A percentile compares a stretch with the other conserved stretches of the same genome.
Evolutionary conservation across 768 basidiomycete species (phyloP).

Genomic region (Suillus subalutaceus): DNA sequence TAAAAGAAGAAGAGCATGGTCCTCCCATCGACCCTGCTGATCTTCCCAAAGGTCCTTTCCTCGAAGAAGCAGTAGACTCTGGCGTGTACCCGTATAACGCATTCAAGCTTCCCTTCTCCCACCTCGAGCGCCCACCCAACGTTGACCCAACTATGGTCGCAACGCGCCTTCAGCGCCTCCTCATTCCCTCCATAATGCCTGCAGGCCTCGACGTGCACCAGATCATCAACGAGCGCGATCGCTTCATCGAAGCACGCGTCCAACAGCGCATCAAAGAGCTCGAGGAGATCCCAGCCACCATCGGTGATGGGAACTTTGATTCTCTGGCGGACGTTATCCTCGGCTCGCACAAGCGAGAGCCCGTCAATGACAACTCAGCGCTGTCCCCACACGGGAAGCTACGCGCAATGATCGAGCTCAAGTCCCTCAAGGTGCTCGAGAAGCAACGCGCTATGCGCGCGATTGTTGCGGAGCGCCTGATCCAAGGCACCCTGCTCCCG

Average conservation of each 20-base stretch:
- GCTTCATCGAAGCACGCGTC: conserved; percentile 87
- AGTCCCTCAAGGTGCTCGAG: conserved; percentile 83
- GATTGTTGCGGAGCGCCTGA: conserved; percentile 82
- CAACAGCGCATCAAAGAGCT: conserved; percentile 89
- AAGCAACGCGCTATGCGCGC: conserved; percentile 90
- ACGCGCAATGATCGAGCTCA: conserved; percentile 91
- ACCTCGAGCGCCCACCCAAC: conserved; percentile 68
- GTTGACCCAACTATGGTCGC: conserved; percentile 64
- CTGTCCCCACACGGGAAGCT: conserved; percentile 76
- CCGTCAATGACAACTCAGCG: conserved; percentile 26
- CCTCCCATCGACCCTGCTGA: conserved; percentile 54
- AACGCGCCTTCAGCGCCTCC: conserved; percentile 74
- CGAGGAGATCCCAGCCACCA: conserved; percentile 74
- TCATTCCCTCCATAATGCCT: conserved; percentile 91
- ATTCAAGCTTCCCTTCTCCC: conserved; percentile 80
- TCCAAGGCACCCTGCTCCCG: conserved; percentile 86
- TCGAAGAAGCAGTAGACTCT: conserved; percentile 80
- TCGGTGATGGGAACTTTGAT: conserved; percentile 76
- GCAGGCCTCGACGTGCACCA: conserved; percentile 90
- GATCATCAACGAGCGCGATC: conserved; percentile 88
- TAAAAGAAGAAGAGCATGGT: conserved; percentile 61
- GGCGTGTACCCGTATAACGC: conserved; percentile 93
- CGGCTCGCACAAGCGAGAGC: conserved; percentile 9
- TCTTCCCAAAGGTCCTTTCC: conserved; percentile 70
- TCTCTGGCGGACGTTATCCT: conserved; percentile 43